Evolutionary conservation across 768 basidiomycete genomes (phyloP), one percentile per base, ranked within the genome.

Genomic region (Albatrellus ellisii): DNA sequence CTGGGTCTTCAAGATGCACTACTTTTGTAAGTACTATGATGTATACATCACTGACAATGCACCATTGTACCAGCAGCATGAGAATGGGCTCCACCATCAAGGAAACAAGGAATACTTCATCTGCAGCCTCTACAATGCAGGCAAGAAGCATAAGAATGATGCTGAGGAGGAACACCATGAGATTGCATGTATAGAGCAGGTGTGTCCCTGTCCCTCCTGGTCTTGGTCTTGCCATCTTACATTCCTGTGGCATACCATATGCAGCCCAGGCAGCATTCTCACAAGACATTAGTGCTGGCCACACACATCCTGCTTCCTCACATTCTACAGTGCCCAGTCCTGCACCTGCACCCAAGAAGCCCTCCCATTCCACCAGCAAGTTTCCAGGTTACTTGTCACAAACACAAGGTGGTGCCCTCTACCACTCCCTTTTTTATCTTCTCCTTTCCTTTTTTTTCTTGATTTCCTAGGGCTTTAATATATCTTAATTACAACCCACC

Each of bases 11-110:
- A 78, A 85, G 59, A 90, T 90, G 62, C 82, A 78, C 52, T 94
- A 92, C 62, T 84, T 75, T 57, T 95, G 91, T 78, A 90, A 91
- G 58, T 97, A 97, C 67, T 98, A 95, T 66, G 85, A 90, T 39
- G 90, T 89, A 48, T 97, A 81, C 66, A 97, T 99, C 47, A 75
- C 90, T 40, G 95, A 99, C 63, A 92, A 99, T 68, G 88, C 69
- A 8, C 84, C 95, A 46, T 97, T 92, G 1, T 72, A 85, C 39
- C 69, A 75, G 49, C 88, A 88, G 41, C 95, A 99, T 56, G 95
- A 98, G 61, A 85, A 75, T 49, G 95, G 95, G 31, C 63, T 97
- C 34, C 75, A 86, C 25, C 95, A 99, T 66, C 83, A 92, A 55
- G 95, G 94, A 34, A 95, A 86, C 58, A 76, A 83, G 45, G 94